Base-by-base conservation (phyloP, 2,329 filamentous ascomycete species). In the Aspergillus transmontanensis region DNA sequence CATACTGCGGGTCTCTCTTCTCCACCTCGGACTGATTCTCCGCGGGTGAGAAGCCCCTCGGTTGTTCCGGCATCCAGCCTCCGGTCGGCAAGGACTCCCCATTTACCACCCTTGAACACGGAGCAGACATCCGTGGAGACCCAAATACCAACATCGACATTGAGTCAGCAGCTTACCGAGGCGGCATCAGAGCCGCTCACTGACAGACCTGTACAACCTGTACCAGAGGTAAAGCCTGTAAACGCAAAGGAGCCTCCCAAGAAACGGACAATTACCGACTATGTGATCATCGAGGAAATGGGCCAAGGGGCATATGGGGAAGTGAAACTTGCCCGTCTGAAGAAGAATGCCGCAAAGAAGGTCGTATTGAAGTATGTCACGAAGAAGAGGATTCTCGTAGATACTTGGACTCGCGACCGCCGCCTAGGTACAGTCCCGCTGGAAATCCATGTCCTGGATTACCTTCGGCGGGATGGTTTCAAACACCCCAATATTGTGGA, bases 351-450 rank as follows among this genome's bases (percentile, higher is more conserved):
- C 28, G 82, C 87, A 58, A 91, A 90, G 75, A 97, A 96, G 78
- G 91, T 96, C 66, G 94, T 99, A 23, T 86, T 99, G 73, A 99
- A 99, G 78, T 99, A 96, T 76, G 95, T 99, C 57, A 98, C 95
- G 6, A 99, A 99, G 80, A 89, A 92, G 63, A 91, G 94, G 51
- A 99, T 99, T 76, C 85, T 99, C 16, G 94, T 99, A 65, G 95
- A 99, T 79, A 99, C 95, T 0, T 99, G 95, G 95, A 98, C 94
- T 36, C 88, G 95, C 62, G 95, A 99, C 79, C 89, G 95, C 53
- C 89, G 91, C 60, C 85, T 99, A 14, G 95, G 95, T 19, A 99
- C 95, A 0, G 95, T 99, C 0, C 95, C 95, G 1, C 83, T 99
- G 64, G 95, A 99, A 77, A 98, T 99, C 66, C 95, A 99, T 72